Conservation (phyloP, 371 early-diverging fungal genomes). For the Apophysomyces elegans region DNA sequence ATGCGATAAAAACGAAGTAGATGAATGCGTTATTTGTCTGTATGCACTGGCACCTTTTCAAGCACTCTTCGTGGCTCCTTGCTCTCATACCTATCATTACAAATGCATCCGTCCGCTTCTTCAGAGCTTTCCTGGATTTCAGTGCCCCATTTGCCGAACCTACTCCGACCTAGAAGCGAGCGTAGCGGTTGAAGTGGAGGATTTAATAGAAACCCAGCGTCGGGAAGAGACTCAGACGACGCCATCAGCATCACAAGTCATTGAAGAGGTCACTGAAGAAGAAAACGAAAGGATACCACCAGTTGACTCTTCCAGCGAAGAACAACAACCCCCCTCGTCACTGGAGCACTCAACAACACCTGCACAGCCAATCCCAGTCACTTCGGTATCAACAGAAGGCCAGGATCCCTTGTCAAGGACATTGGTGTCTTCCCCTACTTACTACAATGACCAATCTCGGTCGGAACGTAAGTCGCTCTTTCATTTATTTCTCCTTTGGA, state of each 20-base stretch:
- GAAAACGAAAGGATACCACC: constrained; percentile 8
- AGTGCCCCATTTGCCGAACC: constrained; percentile 95
- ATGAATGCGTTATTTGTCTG: constrained; percentile 97
- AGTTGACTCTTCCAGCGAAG: not conserved
- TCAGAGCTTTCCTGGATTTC: constrained; percentile 78
- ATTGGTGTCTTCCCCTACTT: constrained; percentile 5
- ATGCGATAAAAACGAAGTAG: constrained; percentile 31
- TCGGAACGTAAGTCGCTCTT: constrained; percentile 3
- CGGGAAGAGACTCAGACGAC: constrained; percentile 13
- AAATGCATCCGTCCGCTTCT: constrained; percentile 88
- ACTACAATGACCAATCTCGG: constrained; percentile 1
- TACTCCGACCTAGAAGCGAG: constrained; percentile 93
- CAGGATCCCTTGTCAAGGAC: constrained; percentile 11
- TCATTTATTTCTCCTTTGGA: not conserved
- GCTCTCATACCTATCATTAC: constrained; percentile 94
- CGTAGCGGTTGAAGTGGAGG: constrained; percentile 58
- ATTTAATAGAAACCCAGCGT: constrained; percentile 25
- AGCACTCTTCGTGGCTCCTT: constrained; percentile 93
- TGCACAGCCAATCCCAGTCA: constrained; percentile 6
- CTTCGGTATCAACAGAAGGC: not conserved
- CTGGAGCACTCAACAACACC: constrained; percentile 7
- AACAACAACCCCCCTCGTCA: constrained; percentile 14
- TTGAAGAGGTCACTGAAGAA: constrained; percentile 12
- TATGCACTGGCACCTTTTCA: constrained; percentile 89
- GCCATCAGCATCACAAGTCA: not conserved